Base-by-base conservation (phyloP, 169 alveolate species). In the Theileria parva region DNA sequence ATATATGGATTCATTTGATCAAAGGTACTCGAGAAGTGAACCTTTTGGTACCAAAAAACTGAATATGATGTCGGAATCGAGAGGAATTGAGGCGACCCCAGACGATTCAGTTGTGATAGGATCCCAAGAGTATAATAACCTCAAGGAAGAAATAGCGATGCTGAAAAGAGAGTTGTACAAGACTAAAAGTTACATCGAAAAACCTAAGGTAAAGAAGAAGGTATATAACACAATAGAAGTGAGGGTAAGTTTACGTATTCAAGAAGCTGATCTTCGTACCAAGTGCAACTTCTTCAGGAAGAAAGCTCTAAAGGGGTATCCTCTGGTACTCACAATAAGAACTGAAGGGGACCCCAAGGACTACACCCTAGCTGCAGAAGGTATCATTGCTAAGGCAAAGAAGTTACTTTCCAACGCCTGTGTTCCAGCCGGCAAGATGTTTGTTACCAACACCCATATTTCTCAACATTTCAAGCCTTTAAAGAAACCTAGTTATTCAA, bases 361-460 rank as follows among this genome's bases (percentile, higher is more conserved):
- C 17, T 30, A n/a, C 71, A 23, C 39, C 2, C 71, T 63, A 32
- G 71, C 71, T 19, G 39, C 71, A 23, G 51, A 63, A 13, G 71
- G 71, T 17, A 63, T 63, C 8, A 5, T 63, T 0, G 27, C 7
- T 8, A 63, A 27, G 71, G 71, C 71, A 5, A 15, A 21, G 25
- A 63, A 2, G 17, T 63, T 27, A 48, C 71, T 63, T 17, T 1
- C 25, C 15, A 39, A 63, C 39, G 37, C 50, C 15, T 74, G 65
- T 44, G 55, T 23, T 59, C 66, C 66, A 23, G 63, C 85, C 8
- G 89, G 89, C 65, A 84, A 61, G 81, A 72, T 84, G 55, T 75
- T 72, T 3, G 84, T 21, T 19, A 11, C 66, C 27, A 17, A 17
- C 28, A 57, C 28, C 5, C 27, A 11, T 11, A 57, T 57, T 21